phyloP scores from a whole-genome alignment of 192 early-diverging fungal genomes.

The Coemansia sp. region DNA sequence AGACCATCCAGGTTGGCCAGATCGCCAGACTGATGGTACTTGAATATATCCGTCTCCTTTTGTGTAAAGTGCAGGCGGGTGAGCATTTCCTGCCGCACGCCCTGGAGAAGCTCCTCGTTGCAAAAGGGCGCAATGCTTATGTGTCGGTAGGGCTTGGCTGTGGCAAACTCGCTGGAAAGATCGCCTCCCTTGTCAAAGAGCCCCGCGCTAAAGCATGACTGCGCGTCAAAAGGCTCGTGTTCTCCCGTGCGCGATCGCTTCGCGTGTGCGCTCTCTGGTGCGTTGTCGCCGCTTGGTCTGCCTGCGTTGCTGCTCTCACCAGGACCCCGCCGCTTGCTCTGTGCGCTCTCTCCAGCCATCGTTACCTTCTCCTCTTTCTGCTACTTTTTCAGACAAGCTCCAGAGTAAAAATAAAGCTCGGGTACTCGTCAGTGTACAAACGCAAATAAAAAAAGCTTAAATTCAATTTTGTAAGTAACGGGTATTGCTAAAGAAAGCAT shows the following conservation, averaged over 20 bases:
- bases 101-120: conserved; percentile 60
- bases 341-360: too few relatives aligned
- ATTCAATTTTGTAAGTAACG: too few relatives aligned
- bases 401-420: too few relatives aligned
- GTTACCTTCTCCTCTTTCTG: too few relatives aligned
- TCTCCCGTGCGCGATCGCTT: background rate
- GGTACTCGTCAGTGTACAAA: too few relatives aligned
- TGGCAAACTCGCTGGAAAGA: conserved; percentile 12
- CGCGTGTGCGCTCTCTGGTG: background rate
- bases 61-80: conserved; percentile 65
- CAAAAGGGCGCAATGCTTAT: conserved; percentile 62
- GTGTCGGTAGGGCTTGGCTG: conserved; percentile 66
- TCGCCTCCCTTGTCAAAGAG: conserved; percentile 27
- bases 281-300: background rate
- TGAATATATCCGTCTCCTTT: conserved; percentile 89
- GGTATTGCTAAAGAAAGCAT: too few relatives aligned
- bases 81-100: conserved; percentile 67
- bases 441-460: too few relatives aligned
- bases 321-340: too few relatives aligned
- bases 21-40: conserved; percentile 79
- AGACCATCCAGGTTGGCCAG: conserved; percentile 82
- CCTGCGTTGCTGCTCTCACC: background rate
- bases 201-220: conserved; percentile 26
- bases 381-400: too few relatives aligned
- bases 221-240: background rate